Evolutionary conservation across 2,329 filamentous ascomycete species (phyloP), one percentile per base, ranked within the genome.

Genomic region (Dothistroma pini): DNA sequence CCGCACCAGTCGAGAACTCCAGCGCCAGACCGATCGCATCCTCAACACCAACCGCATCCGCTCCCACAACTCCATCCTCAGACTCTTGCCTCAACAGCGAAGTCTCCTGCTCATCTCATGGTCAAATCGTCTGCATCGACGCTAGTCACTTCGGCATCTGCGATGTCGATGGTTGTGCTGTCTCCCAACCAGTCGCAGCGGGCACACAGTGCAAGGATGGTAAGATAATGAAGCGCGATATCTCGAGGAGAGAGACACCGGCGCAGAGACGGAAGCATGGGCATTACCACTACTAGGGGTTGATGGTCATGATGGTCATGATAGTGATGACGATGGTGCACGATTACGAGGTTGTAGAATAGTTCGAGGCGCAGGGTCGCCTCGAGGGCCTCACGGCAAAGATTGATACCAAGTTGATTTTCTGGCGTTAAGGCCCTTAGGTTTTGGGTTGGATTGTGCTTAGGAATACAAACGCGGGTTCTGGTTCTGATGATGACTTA

Each of bases 101-200:
- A 52, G 67, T 71, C 22, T 66, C 77, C 41, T 80, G 79, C 73
- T 69, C 72, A 14, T 72, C 66, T 41, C 73, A 77, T 9, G 78
- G 78, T 21, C 70, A 68, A 29, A 66, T 81, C 51, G 71, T 80
- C 59, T 81, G 79, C 72, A 77, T 79, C 38, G 77, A 77, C 55
- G 65, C 59, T 54, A 71, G 64, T 44, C 71, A 75, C 29, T 81
- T 77, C 58, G 79, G 78, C 34, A 70, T 80, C 38, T 81, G 78
- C 75, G 73, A 80, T 71, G 70, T 66, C 32, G 66, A 73, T 56
- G 73, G 75, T 51, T 77, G 71, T 59, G 78, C 76, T 5, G 70
- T 79, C 38, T 65, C 75, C 7, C 75, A 77, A 63, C 64, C 71
- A 35, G 72, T 80, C 31, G 74, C 79, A 10, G 67, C 70, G 21